These are phyloP conservation scores for Aegle marmelos DNA, from an alignment of 345 rosid genomes.

Conservation along the genomic window DNA sequence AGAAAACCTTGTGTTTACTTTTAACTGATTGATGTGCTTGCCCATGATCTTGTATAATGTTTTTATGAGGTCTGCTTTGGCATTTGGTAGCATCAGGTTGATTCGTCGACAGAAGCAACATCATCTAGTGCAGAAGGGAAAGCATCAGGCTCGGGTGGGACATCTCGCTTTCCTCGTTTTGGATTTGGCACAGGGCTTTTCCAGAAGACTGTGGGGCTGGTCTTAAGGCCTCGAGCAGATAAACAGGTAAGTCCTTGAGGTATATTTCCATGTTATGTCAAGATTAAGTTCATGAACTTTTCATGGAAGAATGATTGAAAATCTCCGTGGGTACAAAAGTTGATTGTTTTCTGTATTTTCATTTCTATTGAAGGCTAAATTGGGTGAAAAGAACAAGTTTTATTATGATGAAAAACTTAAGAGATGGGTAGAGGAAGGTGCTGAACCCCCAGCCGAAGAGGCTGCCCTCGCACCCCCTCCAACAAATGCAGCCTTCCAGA, in stretches of 20 bases:
- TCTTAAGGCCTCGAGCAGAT: conserved; percentile 69
- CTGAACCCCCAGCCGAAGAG: conserved; percentile 79
- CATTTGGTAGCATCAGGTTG: conserved; percentile 39
- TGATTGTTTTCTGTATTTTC: conserved; percentile 24
- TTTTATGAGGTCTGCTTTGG: conserved; percentile 18
- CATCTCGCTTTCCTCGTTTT: conserved; percentile 79
- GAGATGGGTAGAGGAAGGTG: conserved; percentile 99
- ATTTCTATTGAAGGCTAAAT: conserved; percentile 68
- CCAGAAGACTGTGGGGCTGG: conserved; percentile 83
- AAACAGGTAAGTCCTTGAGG: conserved; percentile 53
- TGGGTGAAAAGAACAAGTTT: conserved; percentile 87
- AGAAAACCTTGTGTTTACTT: neutral
- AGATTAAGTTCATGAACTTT: conserved; percentile 3
- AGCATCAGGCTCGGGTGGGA: conserved; percentile 42
- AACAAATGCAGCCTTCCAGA: conserved; percentile 58
- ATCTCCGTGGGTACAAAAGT: neutral
- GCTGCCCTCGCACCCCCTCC: conserved; percentile 89
- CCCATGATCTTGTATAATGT: neutral
- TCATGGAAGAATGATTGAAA: neutral
- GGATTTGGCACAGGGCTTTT: conserved; percentile 75
- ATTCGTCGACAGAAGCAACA: conserved; percentile 50
- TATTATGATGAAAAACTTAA: conserved; percentile 89
- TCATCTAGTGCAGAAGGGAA: conserved; percentile 54
- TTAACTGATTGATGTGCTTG: conserved; percentile 13
- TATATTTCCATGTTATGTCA: neutral